Conservation (phyloP, 192 early-diverging fungal species). For the Backusella parvicylindrica region DNA sequence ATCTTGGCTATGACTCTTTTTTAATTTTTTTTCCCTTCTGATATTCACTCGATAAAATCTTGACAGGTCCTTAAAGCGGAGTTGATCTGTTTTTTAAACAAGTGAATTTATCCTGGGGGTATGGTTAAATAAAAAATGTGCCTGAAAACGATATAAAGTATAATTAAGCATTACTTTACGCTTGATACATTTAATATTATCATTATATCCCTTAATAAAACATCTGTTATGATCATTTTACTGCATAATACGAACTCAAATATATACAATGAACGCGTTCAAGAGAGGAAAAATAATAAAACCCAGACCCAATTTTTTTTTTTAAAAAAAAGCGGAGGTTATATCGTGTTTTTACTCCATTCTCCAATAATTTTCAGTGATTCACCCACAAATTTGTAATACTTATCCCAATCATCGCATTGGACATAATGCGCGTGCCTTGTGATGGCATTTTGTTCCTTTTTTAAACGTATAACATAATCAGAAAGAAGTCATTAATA, state of each 20-base stretch:
- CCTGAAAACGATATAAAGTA: neutral
- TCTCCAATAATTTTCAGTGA: neutral
- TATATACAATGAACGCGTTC: neutral
- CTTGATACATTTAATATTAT: neutral
- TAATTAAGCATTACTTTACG: neutral
- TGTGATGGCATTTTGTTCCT: neutral
- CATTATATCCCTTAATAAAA: neutral
- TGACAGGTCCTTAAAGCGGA: neutral
- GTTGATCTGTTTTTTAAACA: neutral
- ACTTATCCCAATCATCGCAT: conserved; percentile 3
- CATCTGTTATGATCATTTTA: neutral
- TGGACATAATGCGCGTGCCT: neutral
- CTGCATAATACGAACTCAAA: neutral
- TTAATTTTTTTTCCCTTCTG: neutral
- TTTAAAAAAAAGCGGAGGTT: neutral
- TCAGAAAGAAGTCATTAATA: neutral
- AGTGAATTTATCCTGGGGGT: neutral
- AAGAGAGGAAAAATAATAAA: neutral
- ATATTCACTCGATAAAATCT: neutral
- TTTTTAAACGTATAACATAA: neutral
- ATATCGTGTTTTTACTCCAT: neutral
- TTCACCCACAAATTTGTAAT: neutral
- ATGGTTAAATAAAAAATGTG: neutral
- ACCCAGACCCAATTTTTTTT: neutral
- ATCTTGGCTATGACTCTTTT: neutral